Base-by-base conservation (phyloP, 495 filamentous ascomycete genomes). In the Immersiella caudata region DNA sequence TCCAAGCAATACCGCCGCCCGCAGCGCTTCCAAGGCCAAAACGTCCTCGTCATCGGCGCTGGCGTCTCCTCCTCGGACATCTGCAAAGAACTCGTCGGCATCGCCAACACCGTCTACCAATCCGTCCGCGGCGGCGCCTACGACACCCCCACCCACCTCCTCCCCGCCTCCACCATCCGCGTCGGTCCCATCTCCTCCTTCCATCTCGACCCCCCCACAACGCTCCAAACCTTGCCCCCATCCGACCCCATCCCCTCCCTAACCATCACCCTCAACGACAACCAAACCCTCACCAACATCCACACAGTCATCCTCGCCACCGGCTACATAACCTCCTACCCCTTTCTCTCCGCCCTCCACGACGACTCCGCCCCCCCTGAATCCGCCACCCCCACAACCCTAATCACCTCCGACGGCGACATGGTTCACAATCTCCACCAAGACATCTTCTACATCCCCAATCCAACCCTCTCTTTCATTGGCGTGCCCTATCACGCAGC, bases 381-480 rank as follows among this genome's bases (percentile, higher is more conserved):
- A 26, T 68, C 82, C 0, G 82, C 86, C 0, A 74, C 78, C 54
- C 81, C 86, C 1, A 80, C 73, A 6, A 71, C 84, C 0, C 72
- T 92, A 4, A 82, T 91, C 0, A 89, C 89, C 4, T 65, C 72
- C 0, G 85, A 90, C 65, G 89, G 89, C 0, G 82, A 79, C 4
- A 87, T 86, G 70, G 72, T 87, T 20, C 88, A 90, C 71, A 91
- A 92, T 69, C 68, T 91, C 3, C 85, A 90, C 75, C 83, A 85
- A 54, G 87, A 91, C 67, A 85, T 90, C 4, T 90, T 90, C 69
- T 91, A 89, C 69, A 90, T 90, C 52, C 82, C 83, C 0, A 86
- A 90, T 60, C 87, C 88, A 0, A 84, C 86, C 0, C 71, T 91
- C 14, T 81, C 81, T 0, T 89, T 91, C 68, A 78, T 91, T 18